These are phyloP conservation scores for Claviceps sorghi DNA, from an alignment of 2,329 filamentous ascomycete genomes.

Conservation along the genomic window DNA sequence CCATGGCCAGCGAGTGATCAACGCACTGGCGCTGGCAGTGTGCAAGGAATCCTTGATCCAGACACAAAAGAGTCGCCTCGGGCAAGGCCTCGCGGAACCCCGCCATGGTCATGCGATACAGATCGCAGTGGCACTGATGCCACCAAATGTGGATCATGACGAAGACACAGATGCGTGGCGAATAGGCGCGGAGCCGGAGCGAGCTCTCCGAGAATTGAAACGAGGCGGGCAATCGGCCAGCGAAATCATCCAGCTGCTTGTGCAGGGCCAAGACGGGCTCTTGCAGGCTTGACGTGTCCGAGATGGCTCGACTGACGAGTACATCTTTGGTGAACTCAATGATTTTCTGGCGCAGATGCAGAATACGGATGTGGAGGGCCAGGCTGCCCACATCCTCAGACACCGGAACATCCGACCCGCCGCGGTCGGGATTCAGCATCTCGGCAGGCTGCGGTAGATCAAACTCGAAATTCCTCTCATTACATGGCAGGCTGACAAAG, in stretches of 20 bases:
- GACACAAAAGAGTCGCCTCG: constrained; percentile 25
- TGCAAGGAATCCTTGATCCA: constrained; percentile 34
- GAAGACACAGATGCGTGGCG: constrained; percentile 40
- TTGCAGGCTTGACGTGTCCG: constrained; percentile 26
- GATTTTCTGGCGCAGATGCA: constrained; percentile 39
- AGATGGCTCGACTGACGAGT: constrained; percentile 22
- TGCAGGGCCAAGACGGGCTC: constrained; percentile 30
- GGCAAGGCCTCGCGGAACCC: constrained; percentile 38
- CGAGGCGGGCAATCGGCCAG: constrained; percentile 36
- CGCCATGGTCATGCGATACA: constrained; percentile 37
- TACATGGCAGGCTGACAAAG: constrained; percentile 26
- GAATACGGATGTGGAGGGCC: constrained; percentile 40
- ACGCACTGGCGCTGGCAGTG: constrained; percentile 37
- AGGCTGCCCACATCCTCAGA: constrained; percentile 41
- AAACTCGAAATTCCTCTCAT: constrained; percentile 37
- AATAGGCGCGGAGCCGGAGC: constrained; percentile 40
- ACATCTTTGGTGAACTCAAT: constrained; percentile 36
- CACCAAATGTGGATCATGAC: constrained; percentile 47
- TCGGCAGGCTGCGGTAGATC: constrained; percentile 41
- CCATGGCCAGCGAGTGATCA: constrained; percentile 40
- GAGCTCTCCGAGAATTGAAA: constrained; percentile 45
- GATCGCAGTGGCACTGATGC: constrained; percentile 42
- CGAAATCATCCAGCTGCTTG: constrained; percentile 37
- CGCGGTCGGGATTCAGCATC: constrained; percentile 30
- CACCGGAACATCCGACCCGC: constrained; percentile 24